Base-by-base conservation (phyloP, 1,284 basidiomycete species). In the Tilletia indica region DNA sequence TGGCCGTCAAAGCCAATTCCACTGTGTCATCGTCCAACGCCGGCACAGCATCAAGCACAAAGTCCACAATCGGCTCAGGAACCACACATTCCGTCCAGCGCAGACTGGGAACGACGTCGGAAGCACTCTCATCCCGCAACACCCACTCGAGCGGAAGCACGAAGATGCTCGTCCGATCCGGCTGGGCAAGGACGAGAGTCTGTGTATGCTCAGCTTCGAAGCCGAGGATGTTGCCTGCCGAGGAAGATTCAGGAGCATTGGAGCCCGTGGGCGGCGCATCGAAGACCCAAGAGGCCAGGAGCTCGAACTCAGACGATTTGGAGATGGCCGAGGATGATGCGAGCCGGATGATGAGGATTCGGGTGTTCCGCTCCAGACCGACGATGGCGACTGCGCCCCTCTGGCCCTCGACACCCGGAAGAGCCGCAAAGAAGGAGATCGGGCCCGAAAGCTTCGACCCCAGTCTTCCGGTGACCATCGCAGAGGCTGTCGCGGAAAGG, bases 81-180 rank as follows among this genome's bases (percentile, higher is more conserved):
- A 58, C 56, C 25, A 25, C 56, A 58, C 56, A 58, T 25, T 58
- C 56, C 34, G 56, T 58, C 56, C 56, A 58, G 25, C 56, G 21
- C 56, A 58, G 56, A 4, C 34, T n/a, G 21, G 21, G 34, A 3
- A 58, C 21, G 1, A 31, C 56, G 5, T 58, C 42, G 14, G 42
- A 45, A 45, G 42, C 42, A 25, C 16, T 54, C 31, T 1, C 31
- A n/a, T 54, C 51, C 56, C 56, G 56, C 56, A 31, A 31, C 21
- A 12, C 56, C 56, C 56, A 58, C 34, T 14, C 25, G 25, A 58
- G 56, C 3, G 56, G 56, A 14, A 58, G 56, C 56, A 58, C 21
- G 14, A 31, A 58, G 12, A 58, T n/a, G 21, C 56, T 58, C 25
- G 21, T 31, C 34, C 56, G 56, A 14, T 58, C 56, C n/a, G 56